Conservation (phyloP, 306 rosid genomes). For the Cucurbita ficifolia region DNA sequence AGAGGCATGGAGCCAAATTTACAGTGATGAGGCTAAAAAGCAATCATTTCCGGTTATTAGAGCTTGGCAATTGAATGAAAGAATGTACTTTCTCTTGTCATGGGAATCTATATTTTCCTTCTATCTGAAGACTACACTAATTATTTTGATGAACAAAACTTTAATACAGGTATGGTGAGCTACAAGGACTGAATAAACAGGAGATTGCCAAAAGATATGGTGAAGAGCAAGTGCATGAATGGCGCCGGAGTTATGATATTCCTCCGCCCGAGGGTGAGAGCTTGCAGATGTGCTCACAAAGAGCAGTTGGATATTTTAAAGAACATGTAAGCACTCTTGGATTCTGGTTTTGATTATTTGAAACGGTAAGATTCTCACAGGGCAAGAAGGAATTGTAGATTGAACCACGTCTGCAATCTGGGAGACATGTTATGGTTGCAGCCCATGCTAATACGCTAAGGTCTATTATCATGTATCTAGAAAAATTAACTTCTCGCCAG, state of each 20-base stretch:
- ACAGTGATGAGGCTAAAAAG: constrained; percentile 68
- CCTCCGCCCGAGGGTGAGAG: constrained; percentile 98
- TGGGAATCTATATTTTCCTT: neutral
- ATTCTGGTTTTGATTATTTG: neutral
- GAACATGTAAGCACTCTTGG: constrained; percentile 39
- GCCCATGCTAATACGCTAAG: constrained; percentile 95
- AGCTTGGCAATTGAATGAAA: constrained; percentile 89
- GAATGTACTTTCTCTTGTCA: constrained; percentile 47
- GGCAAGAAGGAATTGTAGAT: constrained; percentile 36
- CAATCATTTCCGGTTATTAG: constrained; percentile 82
- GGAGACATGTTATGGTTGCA: constrained; percentile 89
- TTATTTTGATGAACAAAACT: constrained; percentile 1
- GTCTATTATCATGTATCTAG: constrained; percentile 92
- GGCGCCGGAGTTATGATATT: constrained; percentile 86
- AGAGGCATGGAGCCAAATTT: constrained; percentile 67
- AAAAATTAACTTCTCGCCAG: constrained; percentile 84
- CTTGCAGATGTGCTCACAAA: constrained; percentile 92
- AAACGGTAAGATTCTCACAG: neutral
- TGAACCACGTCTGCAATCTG: constrained; percentile 72
- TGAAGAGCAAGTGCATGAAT: constrained; percentile 81
- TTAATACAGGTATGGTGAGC: constrained; percentile 64
- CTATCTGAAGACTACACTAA: neutral
- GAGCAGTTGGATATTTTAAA: constrained; percentile 90
- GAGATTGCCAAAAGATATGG: constrained; percentile 96
- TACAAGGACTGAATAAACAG: constrained; percentile 90